Conservation (phyloP, 2,329 filamentous ascomycete species). For the Aspergillus sergii region DNA sequence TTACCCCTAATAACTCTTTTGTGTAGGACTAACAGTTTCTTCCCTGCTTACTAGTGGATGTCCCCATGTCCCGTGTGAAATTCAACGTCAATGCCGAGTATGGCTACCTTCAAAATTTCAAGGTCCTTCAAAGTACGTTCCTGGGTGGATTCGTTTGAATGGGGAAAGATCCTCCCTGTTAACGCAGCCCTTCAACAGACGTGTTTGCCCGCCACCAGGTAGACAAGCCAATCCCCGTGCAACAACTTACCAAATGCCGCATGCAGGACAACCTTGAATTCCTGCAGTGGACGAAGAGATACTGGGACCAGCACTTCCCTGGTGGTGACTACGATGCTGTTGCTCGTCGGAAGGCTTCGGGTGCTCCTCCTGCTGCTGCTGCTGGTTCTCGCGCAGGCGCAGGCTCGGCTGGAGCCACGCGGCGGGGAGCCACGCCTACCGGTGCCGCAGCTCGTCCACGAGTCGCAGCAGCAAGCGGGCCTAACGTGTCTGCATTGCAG, state of each 20-base stretch:
- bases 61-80: slow-evolving; percentile 94
- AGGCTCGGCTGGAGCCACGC: slow-evolving; percentile 50
- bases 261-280: slow-evolving; percentile 99
- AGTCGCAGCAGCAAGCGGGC: slow-evolving; percentile 50
- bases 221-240: slow-evolving; percentile 87
- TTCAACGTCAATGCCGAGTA: slow-evolving; percentile 98
- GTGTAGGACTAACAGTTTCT: not conserved
- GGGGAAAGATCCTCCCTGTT: not conserved
- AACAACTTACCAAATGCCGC: slow-evolving; percentile 92
- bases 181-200: slow-evolving; percentile 50
- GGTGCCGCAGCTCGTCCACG: slow-evolving; percentile 52
- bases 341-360: slow-evolving; percentile 76
- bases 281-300: slow-evolving; percentile 92
- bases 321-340: slow-evolving; percentile 96
- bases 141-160: not conserved
- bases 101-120: slow-evolving; percentile 97
- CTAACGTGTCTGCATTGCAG: slow-evolving; percentile 71
- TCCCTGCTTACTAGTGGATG: slow-evolving; percentile 61
- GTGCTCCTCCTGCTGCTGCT: slow-evolving; percentile 54
- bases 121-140: slow-evolving; percentile 84
- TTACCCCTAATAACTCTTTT: not conserved
- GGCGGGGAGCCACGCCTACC: slow-evolving; percentile 65
- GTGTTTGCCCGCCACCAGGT: slow-evolving; percentile 82
- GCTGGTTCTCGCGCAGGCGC: slow-evolving; percentile 54
- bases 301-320: slow-evolving; percentile 98